Percentiles rank a stretch among this genome's conserved stretches.
These are phyloP conservation scores for Solanum appendiculatum DNA, from an alignment of 257 asterid species.

Conservation along the genomic window DNA sequence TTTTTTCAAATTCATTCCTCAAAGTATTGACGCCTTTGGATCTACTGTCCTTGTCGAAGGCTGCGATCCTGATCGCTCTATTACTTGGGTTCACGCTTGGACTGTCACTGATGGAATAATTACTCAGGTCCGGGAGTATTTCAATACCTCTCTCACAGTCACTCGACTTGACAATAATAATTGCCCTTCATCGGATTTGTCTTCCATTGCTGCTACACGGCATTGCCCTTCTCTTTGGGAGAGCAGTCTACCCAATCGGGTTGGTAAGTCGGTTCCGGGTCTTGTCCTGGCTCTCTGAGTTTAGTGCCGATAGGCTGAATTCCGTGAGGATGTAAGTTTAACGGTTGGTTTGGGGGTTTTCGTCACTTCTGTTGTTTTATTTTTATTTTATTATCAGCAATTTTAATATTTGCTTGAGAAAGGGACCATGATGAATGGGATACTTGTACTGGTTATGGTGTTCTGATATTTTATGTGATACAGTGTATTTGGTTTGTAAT, in stretches of 20 bases:
- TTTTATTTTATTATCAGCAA: background rate
- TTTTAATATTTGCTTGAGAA: background rate
- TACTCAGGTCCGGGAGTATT: conserved; percentile 88
- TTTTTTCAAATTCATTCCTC: conserved; percentile 55
- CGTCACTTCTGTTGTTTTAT: background rate
- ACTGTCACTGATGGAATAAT: conserved; percentile 91
- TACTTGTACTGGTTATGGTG: background rate
- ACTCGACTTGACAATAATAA: conserved; percentile 39
- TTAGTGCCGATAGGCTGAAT: conserved; percentile 21
- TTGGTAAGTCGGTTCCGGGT: conserved; percentile 89
- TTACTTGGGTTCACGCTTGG: conserved; percentile 99
- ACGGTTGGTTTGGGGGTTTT: conserved; percentile 9
- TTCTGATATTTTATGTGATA: background rate
- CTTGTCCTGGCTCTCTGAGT: conserved; percentile 60
- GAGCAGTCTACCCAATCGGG: conserved; percentile 67
- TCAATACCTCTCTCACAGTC: conserved; percentile 90
- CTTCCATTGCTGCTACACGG: conserved; percentile 16
- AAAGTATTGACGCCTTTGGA: conserved; percentile 66
- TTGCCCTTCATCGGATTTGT: background rate
- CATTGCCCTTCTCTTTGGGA: conserved; percentile 80
- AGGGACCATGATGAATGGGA: conserved; percentile 23
- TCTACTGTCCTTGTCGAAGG: conserved; percentile 83
- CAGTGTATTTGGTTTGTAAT: conserved; percentile 15
- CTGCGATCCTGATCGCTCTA: conserved; percentile 41
- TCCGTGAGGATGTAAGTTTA: conserved; percentile 17